phyloP scores from a whole-genome alignment of 2,329 filamentous ascomycete species.

The Aspergillus arachidicola region DNA sequence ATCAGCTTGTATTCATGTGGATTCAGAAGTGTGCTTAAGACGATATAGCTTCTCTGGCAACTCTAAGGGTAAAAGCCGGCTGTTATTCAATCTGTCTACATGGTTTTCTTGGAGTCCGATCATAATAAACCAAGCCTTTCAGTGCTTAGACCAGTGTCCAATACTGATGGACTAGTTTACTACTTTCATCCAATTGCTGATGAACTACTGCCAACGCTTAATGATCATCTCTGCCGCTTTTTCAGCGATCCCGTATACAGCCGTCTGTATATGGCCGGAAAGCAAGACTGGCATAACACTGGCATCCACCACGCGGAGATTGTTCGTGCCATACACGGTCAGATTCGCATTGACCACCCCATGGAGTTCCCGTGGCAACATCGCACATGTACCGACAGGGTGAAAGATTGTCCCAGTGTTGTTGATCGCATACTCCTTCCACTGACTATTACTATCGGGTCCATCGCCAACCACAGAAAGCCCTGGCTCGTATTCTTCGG shows the following conservation, averaged over 20 bases:
- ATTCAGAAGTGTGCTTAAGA: not conserved
- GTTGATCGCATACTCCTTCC: not conserved
- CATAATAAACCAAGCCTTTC: not conserved
- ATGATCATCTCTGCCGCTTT: not conserved
- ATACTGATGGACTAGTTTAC: not conserved
- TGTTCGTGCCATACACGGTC: not conserved
- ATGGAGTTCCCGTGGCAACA: not conserved
- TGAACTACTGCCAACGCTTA: not conserved
- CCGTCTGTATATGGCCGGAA: not conserved
- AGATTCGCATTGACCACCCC: not conserved
- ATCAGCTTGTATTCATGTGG: too few relatives aligned
- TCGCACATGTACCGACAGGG: not conserved
- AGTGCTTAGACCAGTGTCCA: fast-evolving
- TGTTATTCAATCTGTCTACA: not conserved
- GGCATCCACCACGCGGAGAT: not conserved
- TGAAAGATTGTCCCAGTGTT: not conserved
- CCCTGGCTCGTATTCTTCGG: not conserved
- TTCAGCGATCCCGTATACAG: not conserved
- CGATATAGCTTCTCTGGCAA: not conserved
- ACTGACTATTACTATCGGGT: not conserved
- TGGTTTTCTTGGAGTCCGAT: not conserved
- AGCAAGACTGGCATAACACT: not conserved
- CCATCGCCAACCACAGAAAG: not conserved
- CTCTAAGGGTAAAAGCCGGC: not conserved
- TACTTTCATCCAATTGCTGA: not conserved